Conservation (phyloP, 2,329 filamentous ascomycete species). For the Trichoderma guizhouense region DNA sequence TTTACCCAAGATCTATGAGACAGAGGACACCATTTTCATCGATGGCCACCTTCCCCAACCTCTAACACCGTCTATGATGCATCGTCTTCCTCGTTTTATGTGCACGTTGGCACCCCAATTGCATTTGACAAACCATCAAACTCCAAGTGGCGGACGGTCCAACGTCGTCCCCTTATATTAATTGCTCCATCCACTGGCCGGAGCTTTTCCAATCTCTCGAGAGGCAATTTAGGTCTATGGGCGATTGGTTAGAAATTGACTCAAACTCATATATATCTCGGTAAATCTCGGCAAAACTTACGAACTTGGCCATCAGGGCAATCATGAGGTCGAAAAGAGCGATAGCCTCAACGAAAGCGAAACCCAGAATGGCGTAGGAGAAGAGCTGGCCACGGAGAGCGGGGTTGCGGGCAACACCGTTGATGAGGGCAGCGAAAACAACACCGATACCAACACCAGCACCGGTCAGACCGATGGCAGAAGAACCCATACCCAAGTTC, state of each 20-base stretch:
- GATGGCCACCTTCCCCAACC: conserved; percentile 32
- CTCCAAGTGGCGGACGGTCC: conserved; percentile 27
- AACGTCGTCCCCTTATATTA: conserved; percentile 31
- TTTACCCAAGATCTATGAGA: conserved; percentile 36
- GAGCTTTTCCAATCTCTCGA: conserved; percentile 33
- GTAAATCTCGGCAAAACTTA: conserved; percentile 45
- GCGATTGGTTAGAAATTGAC: neutral
- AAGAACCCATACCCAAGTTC: conserved; percentile 85
- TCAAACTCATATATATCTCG: neutral
- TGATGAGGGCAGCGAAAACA: conserved; percentile 86
- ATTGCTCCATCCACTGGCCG: conserved; percentile 36
- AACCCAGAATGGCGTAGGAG: conserved; percentile 93
- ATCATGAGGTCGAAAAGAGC: conserved; percentile 88
- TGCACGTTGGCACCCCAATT: conserved; percentile 30
- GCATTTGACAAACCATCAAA: conserved; percentile 28
- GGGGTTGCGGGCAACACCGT: conserved; percentile 90
- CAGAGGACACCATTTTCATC: conserved; percentile 31
- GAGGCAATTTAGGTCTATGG: conserved; percentile 38
- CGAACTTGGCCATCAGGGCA: conserved; percentile 91
- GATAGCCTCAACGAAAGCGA: conserved; percentile 91
- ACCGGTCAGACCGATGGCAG: conserved; percentile 88
- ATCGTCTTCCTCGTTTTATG: conserved; percentile 35
- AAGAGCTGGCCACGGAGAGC: conserved; percentile 93
- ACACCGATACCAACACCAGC: conserved; percentile 94
- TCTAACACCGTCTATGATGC: conserved; percentile 43